Evolutionary conservation across 768 basidiomycete genomes (phyloP), one percentile per base, ranked within the genome.

Genomic region (Gloeostereum incarnatum): DNA sequence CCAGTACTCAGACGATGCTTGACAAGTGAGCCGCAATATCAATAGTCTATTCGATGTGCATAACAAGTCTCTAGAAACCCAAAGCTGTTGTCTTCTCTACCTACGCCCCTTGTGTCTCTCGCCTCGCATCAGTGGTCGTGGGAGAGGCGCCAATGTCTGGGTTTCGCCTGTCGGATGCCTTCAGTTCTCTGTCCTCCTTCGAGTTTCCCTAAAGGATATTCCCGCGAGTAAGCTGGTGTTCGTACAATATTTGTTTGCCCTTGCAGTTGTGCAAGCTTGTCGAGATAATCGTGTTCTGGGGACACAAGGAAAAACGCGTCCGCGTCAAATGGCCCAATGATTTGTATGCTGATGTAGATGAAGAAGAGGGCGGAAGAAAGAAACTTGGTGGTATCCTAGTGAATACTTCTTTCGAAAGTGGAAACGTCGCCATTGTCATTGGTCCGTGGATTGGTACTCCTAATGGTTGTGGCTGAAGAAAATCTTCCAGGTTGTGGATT

Each of bases 321-420:
- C 68, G 79, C 27, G 62, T 98, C 18, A 98, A 97, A 57, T 98
- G 96, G 96, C 96, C 94, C 14, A 98, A 98, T 51, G 96, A 98
- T 49, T 64, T 99, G 3, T 97, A 97, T 50, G 84, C 79, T 2
- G 68, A 78, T 27, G 63, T 68, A 27, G 75, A 64, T 23, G 60
- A 56, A 3, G 63, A 55, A 2, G 63, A 62, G 4, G 62, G 61
- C 14, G 73, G 75, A 46, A 58, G 59, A 41, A 80, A 72, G 58
- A 98, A 99, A 58, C 62, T 97, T 24, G 94, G 94, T 1, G 94
- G 96, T 0, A 81, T 97, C 13, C 61, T 98, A 17, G 88, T 99
- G 23, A 94, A 84, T 49, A 89, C 88, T 19, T 84, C 73, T 49
- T 91, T 92, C 45, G 62, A 66, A n/a, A 73, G 74, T 1, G 80